Conservation (phyloP, 2,329 filamentous ascomycete species). For the Periglandula ipomoeae region DNA sequence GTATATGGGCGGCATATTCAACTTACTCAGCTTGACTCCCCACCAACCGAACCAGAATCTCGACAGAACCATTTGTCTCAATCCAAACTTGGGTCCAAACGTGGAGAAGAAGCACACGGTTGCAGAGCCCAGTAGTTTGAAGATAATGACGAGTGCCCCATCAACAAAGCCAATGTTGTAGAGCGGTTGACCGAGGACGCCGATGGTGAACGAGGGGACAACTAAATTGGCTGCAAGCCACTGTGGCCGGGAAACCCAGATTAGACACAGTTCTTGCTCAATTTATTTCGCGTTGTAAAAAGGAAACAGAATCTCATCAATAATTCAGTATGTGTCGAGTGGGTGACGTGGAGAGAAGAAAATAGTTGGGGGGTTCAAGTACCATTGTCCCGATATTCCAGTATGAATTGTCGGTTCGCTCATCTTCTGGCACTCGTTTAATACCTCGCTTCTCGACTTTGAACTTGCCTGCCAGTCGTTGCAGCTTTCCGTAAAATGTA, state of each 20-base stretch:
- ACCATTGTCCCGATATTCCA: constrained; percentile 65
- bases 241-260: not conserved
- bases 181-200: constrained; percentile 31
- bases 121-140: constrained; percentile 59
- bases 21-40: constrained; percentile 57
- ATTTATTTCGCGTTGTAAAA: too few relatives aligned
- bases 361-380: constrained; percentile 14
- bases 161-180: constrained; percentile 64
- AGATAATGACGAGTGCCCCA: constrained; percentile 58
- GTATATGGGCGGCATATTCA: too few relatives aligned
- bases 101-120: constrained; percentile 66
- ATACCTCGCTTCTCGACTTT: constrained; percentile 68
- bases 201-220: constrained; percentile 66
- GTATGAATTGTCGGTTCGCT: constrained; percentile 56
- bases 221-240: constrained; percentile 76
- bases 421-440: constrained; percentile 62
- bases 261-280: not conserved
- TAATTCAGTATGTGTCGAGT: too few relatives aligned
- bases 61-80: constrained; percentile 68
- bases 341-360: too few relatives aligned
- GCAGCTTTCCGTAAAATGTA: constrained; percentile 28
- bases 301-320: too few relatives aligned
- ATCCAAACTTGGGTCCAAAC: constrained; percentile 62
- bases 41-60: constrained; percentile 65
- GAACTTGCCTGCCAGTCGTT: constrained; percentile 54